Conservation (phyloP, 768 basidiomycete species). For the Paxillus rubicundulus region DNA sequence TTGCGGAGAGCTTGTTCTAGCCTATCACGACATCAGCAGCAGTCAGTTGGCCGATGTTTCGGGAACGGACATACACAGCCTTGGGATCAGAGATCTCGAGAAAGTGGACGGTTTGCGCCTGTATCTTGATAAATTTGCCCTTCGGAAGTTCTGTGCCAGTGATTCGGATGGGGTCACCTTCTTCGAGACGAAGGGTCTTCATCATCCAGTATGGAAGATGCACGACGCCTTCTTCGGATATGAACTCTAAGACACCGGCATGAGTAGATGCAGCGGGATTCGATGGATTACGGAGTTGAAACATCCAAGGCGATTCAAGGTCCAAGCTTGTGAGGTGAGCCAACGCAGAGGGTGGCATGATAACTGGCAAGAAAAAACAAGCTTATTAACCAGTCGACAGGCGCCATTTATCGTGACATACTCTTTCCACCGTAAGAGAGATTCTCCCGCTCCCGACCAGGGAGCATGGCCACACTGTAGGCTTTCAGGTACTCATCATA, state of each 20-base stretch:
- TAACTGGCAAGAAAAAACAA: slow-evolving; percentile 54
- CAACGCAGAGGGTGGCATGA: slow-evolving; percentile 95
- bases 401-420: slow-evolving; percentile 43
- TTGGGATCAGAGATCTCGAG: slow-evolving; percentile 96
- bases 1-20: slow-evolving; percentile 94
- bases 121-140: slow-evolving; percentile 94
- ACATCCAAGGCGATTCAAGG: slow-evolving; percentile 92
- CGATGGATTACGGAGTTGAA: slow-evolving; percentile 87
- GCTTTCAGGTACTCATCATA: slow-evolving; percentile 95
- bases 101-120: slow-evolving; percentile 94
- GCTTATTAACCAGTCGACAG: slow-evolving; percentile 8
- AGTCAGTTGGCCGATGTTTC: background rate
- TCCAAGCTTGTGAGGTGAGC: slow-evolving; percentile 86
- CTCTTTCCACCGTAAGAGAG: slow-evolving; percentile 98
- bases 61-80: slow-evolving; percentile 72
- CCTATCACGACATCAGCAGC: slow-evolving; percentile 38
- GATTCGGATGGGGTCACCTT: slow-evolving; percentile 94
- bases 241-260: slow-evolving; percentile 97
- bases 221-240: slow-evolving; percentile 93
- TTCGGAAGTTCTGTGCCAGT: slow-evolving; percentile 86
- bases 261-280: slow-evolving; percentile 87
- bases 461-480: slow-evolving; percentile 93
- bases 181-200: slow-evolving; percentile 88
- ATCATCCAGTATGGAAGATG: slow-evolving; percentile 99
- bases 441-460: slow-evolving; percentile 82